Evolutionary conservation across 148 eudicot species (phyloP).

Genomic region (Oxyria digyna): DNA sequence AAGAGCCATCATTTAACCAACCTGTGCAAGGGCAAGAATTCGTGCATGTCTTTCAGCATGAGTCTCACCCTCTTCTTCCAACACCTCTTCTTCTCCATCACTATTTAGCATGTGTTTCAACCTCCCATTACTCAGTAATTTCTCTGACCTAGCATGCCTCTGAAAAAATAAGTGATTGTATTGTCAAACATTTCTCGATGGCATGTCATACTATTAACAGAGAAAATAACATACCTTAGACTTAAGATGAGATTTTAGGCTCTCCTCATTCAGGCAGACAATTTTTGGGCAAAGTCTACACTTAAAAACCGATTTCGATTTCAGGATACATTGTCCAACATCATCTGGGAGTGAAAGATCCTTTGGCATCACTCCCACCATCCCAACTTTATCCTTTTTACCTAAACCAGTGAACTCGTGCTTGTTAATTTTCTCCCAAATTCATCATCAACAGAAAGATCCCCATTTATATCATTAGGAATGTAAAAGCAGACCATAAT

Average conservation of each 20-base stretch:
- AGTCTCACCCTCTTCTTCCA: constrained; percentile 56
- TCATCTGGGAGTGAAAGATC: constrained; percentile 23
- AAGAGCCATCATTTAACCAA: constrained; percentile 10
- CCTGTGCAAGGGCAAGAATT: constrained; percentile 52
- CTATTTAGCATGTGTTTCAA: constrained; percentile 74
- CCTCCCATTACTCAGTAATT: constrained; percentile 59
- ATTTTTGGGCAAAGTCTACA: constrained; percentile 90
- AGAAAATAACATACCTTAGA: constrained; percentile 47
- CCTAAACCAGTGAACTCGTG: background rate
- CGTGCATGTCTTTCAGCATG: constrained; percentile 68
- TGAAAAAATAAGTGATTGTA: constrained; percentile 12
- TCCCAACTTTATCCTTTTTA: background rate
- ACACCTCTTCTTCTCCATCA: constrained; percentile 56
- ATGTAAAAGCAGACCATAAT: background rate
- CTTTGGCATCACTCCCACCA: constrained; percentile 11
- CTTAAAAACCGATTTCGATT: constrained; percentile 72
- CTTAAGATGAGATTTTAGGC: constrained; percentile 54
- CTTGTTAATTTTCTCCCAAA: background rate
- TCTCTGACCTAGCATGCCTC: constrained; percentile 84
- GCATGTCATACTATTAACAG: background rate
- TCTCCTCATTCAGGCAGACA: constrained; percentile 78
- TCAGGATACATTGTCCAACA: constrained; percentile 38
- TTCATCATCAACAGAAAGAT: background rate
- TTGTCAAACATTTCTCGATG: background rate
- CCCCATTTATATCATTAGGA: background rate